A percentile compares a stretch with the other conserved stretches of the same genome.
Conservation (phyloP, 2,329 filamentous ascomycete species). For the Ascochyta viciae-villosae region DNA sequence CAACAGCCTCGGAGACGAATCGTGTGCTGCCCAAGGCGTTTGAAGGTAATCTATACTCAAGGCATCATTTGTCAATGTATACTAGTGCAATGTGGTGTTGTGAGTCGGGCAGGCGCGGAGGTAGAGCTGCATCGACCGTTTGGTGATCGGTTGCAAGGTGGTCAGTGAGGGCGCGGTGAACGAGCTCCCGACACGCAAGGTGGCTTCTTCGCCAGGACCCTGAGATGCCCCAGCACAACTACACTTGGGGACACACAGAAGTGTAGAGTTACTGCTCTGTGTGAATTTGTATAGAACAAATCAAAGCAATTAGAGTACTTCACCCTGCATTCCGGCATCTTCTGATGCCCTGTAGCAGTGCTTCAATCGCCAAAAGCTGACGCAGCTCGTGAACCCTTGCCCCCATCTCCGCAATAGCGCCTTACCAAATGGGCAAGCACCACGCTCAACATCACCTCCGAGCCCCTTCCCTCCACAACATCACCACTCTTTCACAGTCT, state of each 20-base stretch:
- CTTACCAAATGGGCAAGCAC: constrained; percentile 30
- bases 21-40: not conserved
- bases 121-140: constrained; percentile 1
- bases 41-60: not conserved
- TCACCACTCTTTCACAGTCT: constrained; percentile 19
- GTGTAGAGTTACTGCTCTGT: not conserved
- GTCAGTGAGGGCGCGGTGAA: constrained; percentile 21
- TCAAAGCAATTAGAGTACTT: not conserved
- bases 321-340: not conserved
- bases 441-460: constrained; percentile 33
- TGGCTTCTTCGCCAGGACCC: constrained; percentile 27
- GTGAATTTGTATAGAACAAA: not conserved
- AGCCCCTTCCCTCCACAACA: constrained; percentile 31
- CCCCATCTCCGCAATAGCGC: constrained; percentile 20
- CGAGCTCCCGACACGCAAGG: constrained; percentile 24
- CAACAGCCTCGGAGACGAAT: not conserved
- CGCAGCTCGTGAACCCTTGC: constrained; percentile 22
- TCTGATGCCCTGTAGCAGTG: not conserved
- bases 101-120: constrained; percentile 7
- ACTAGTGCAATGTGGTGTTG: not conserved
- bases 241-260: not conserved
- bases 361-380: constrained; percentile 4
- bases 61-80: not conserved
- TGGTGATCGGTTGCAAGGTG: constrained; percentile 19
- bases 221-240: constrained; percentile 12